Evolutionary conservation across 306 rosid genomes (phyloP).

Genomic region (Oemleria cerasiformis): DNA sequence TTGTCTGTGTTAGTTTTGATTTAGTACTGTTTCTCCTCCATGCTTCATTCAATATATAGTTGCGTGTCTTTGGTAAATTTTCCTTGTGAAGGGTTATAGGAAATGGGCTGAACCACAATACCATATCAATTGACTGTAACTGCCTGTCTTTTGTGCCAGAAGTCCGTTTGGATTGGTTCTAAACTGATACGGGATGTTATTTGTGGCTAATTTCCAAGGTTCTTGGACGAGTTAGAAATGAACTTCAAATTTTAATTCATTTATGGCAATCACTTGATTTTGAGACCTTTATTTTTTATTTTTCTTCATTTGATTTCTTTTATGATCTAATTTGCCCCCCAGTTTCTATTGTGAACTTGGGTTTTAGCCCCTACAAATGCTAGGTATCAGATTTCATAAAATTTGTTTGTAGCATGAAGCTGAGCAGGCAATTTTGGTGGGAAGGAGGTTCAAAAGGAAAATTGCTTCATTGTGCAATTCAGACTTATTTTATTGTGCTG

Average conservation of each 20-base stretch:
- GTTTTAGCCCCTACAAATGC: not conserved
- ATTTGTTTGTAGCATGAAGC: not conserved
- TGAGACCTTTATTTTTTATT: not conserved
- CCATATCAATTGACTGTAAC: not conserved
- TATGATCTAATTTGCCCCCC: not conserved
- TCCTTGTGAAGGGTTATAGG: constrained; percentile 1
- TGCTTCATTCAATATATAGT: constrained; percentile 6
- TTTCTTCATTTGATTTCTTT: not conserved
- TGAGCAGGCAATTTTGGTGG: not conserved
- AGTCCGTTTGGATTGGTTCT: not conserved
- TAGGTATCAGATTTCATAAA: not conserved
- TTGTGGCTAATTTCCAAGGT: constrained; percentile 1
- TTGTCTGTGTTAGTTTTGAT: not conserved
- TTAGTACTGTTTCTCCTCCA: not conserved
- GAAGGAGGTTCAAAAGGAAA: not conserved
- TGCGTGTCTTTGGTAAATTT: not conserved
- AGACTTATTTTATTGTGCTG: not conserved
- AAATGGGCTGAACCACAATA: not conserved
- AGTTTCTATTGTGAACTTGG: not conserved
- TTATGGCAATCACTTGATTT: not conserved
- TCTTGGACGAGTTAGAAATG: not conserved
- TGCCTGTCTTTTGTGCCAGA: constrained; percentile 13
- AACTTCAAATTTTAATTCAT: not conserved
- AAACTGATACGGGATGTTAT: not conserved
- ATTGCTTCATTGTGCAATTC: not conserved